These are phyloP conservation scores for Lodderomyces orthopsilosis DNA, from an alignment of 1,139 yeast genomes.

Conservation along the genomic window DNA sequence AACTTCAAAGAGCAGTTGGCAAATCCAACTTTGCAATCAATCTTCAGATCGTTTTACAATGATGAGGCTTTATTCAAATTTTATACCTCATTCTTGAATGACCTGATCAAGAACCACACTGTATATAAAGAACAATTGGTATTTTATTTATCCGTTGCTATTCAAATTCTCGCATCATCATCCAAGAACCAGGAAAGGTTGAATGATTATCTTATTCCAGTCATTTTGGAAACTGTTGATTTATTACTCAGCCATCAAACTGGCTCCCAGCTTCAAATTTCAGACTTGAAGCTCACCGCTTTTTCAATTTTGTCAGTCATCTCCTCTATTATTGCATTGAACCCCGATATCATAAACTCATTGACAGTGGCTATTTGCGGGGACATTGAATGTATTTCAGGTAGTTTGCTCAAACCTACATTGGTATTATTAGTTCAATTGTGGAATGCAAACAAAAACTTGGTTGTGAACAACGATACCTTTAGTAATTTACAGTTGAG, in stretches of 20 bases:
- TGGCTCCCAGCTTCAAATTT: slow-evolving; percentile 33
- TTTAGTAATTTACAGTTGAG: slow-evolving; percentile 17
- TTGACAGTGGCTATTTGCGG: slow-evolving; percentile 61
- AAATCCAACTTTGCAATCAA: slow-evolving; percentile 64
- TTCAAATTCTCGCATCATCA: slow-evolving; percentile 51
- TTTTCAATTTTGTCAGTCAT: slow-evolving; percentile 80
- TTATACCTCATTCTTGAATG: slow-evolving; percentile 58
- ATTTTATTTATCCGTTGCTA: slow-evolving; percentile 74
- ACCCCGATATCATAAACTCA: slow-evolving; percentile 60
- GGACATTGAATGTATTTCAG: slow-evolving; percentile 20
- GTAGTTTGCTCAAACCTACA: slow-evolving; percentile 28
- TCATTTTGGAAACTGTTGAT: slow-evolving; percentile 58
- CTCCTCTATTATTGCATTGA: slow-evolving; percentile 67
- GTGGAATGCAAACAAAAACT: slow-evolving; percentile 31
- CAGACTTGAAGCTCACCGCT: slow-evolving; percentile 77
- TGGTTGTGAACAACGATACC: slow-evolving; percentile 15
- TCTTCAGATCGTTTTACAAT: slow-evolving; percentile 66
- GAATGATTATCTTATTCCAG: slow-evolving; percentile 43
- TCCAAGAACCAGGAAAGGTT: slow-evolving; percentile 29
- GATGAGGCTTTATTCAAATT: slow-evolving; percentile 68
- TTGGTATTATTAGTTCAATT: slow-evolving; percentile 42
- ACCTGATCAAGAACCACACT: slow-evolving; percentile 51
- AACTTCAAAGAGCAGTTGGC: slow-evolving; percentile 65
- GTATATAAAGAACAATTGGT: slow-evolving; percentile 72
- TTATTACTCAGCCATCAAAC: slow-evolving; percentile 33